phyloP scores from a whole-genome alignment of 2,329 filamentous ascomycete genomes.

The Aureobasidium sp. region DNA sequence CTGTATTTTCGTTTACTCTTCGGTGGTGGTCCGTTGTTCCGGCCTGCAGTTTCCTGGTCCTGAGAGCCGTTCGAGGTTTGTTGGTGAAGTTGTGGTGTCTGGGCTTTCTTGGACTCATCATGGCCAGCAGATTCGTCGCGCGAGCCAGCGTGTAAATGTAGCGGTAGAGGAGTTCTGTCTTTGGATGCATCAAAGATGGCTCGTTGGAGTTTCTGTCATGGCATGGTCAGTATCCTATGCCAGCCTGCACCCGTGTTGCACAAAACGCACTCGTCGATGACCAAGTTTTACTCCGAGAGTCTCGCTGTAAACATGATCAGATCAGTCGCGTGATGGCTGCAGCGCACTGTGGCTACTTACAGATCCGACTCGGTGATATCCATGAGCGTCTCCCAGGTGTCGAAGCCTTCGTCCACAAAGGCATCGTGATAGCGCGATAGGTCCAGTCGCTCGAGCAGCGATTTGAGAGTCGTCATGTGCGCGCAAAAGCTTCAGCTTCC shows the following conservation, averaged over 20 bases:
- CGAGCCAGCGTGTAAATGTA: slow-evolving; percentile 21
- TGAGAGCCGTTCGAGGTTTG: slow-evolving; percentile 20
- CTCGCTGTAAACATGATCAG: slow-evolving; percentile 42
- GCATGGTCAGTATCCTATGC: neutral
- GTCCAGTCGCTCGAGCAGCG: slow-evolving; percentile 65
- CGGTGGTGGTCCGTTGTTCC: neutral
- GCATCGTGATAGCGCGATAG: slow-evolving; percentile 65
- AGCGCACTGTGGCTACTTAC: slow-evolving; percentile 37
- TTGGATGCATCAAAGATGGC: slow-evolving; percentile 43
- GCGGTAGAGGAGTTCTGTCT: neutral
- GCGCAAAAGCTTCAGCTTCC: neutral
- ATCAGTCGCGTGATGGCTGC: neutral
- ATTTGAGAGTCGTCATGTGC: slow-evolving; percentile 55
- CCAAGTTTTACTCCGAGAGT: slow-evolving; percentile 69
- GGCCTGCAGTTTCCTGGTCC: neutral
- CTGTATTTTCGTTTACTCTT: slow-evolving; percentile 63
- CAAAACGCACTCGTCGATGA: slow-evolving; percentile 60
- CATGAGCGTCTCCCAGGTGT: slow-evolving; percentile 73
- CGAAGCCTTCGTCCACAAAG: slow-evolving; percentile 72
- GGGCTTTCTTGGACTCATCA: slow-evolving; percentile 45
- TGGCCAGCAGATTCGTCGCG: slow-evolving; percentile 46
- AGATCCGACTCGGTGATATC: slow-evolving; percentile 80
- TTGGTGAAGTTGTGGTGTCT: neutral
- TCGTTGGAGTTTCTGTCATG: slow-evolving; percentile 64
- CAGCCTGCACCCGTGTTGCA: neutral